Conservation (phyloP, 2,329 filamentous ascomycete species). For the Aureobasidium sp. region DNA sequence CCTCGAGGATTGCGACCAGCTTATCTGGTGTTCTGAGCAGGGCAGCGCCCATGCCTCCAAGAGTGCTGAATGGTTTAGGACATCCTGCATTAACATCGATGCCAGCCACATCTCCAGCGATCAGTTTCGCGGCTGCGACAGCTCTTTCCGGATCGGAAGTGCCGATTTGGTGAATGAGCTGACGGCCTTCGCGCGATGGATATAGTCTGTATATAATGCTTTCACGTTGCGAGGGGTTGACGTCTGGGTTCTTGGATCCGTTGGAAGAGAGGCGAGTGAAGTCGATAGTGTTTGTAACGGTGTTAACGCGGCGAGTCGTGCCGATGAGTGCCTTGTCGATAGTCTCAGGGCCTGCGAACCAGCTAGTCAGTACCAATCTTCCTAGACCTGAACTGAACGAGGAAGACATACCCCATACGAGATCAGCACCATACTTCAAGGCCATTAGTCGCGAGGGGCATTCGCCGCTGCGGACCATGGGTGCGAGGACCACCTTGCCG, state of each 20-base stretch:
- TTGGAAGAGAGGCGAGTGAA: conserved; percentile 73
- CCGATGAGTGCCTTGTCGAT: conserved; percentile 90
- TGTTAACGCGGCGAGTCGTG: conserved; percentile 69
- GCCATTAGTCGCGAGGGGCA: conserved; percentile 81
- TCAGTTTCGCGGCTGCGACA: conserved; percentile 73
- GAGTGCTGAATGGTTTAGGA: conserved; percentile 91
- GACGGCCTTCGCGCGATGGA: conserved; percentile 65
- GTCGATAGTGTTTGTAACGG: conserved; percentile 71
- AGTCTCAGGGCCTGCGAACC: conserved; percentile 69
- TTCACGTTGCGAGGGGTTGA: conserved; percentile 44
- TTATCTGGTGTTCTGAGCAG: conserved; percentile 78
- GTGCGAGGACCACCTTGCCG: conserved; percentile 87
- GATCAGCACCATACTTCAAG: conserved; percentile 88
- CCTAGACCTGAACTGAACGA: neutral
- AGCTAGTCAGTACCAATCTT: neutral
- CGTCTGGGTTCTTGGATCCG: conserved; percentile 52
- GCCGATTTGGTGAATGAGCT: conserved; percentile 85
- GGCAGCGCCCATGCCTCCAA: conserved; percentile 91
- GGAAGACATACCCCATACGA: conserved; percentile 73
- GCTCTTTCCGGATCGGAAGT: conserved; percentile 77
- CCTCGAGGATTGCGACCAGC: conserved; percentile 73
- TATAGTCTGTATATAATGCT: conserved; percentile 80
- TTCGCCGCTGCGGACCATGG: conserved; percentile 98
- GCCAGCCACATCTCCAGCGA: conserved; percentile 81
- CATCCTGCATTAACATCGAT: conserved; percentile 99